Evolutionary conservation across 1,284 basidiomycete genomes (phyloP).

Genomic region (Irpex sp.): DNA sequence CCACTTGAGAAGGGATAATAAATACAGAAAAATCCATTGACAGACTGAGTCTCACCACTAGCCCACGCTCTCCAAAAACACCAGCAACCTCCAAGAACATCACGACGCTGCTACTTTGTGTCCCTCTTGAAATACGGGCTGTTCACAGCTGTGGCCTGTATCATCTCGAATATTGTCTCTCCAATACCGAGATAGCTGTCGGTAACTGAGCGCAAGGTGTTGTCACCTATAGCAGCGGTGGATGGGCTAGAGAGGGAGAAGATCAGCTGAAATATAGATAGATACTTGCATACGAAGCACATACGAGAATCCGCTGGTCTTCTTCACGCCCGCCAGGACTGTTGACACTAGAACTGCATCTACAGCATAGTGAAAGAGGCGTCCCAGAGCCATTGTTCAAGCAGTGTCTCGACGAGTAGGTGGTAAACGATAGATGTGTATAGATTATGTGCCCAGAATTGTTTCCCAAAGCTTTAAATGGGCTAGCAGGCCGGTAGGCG

Average conservation of each 20-base stretch:
- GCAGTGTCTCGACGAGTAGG: neutral
- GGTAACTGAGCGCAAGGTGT: conserved; percentile 67
- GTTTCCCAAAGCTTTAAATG: neutral
- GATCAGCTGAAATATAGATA: neutral
- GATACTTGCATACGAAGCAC: conserved; percentile 30
- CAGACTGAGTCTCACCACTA: neutral
- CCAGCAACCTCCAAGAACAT: neutral
- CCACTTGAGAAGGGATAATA: neutral
- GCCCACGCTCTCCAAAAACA: neutral
- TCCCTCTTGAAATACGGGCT: conserved; percentile 72
- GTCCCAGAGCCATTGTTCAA: conserved; percentile 65
- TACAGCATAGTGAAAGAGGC: conserved; percentile 77
- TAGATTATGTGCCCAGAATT: neutral
- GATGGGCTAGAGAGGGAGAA: conserved; percentile 48
- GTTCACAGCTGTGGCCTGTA: conserved; percentile 76
- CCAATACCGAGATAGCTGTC: conserved; percentile 84
- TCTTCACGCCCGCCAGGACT: conserved; percentile 86
- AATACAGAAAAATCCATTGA: neutral
- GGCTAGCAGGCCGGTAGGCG: neutral
- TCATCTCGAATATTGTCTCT: conserved; percentile 83
- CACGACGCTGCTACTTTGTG: neutral
- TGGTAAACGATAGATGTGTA: neutral
- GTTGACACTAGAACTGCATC: conserved; percentile 88
- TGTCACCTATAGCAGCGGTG: conserved; percentile 65
- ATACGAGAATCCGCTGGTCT: conserved; percentile 85